Base-by-base conservation (phyloP, 768 basidiomycete species). In the Pleurotus eryngii region DNA sequence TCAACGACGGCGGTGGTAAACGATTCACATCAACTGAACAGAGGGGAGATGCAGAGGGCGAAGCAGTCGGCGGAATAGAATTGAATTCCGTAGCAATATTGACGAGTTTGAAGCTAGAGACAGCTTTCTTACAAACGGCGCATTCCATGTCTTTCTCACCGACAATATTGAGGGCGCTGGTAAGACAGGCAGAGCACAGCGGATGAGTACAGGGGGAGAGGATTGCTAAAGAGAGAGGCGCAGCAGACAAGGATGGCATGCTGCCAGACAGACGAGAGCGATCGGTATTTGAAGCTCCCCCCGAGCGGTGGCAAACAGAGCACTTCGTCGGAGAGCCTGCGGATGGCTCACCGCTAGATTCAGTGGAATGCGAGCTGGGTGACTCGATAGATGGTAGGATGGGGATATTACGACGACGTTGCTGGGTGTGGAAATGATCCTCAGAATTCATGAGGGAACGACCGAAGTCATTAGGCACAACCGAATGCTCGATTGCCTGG, bases 61-160 rank as follows among this genome's bases (percentile, higher is more conserved):
- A 61, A 45, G 7, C 42, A 39, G 11, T 15, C 3, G 39, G 37
- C 8, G 49, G 15, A 17, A 14, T 2, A 8, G n/a, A 3, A 18
- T 7, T 22, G 1, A 12, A 14, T 39, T 54, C 51, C 14, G 37
- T 22, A 14, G 51, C 12, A 12, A 54, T 15, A n/a, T 54, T 54
- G 9, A 54, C 22, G 18, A 54, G 39, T 46, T 81, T 80, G 68
- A 93, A 93, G 65, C 89, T 84, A 27, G 75, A 77, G 18, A 93
- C 90, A 35, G 82, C 80, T 40, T 69, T 70, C 63, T 85, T 86
- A 72, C 91, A 94, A 27, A 90, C 86, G 15, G 89, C 86, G 60
- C 92, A 94, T 58, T 86, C 82, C 82, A 93, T 90, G 57, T 89
- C 87, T 67, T 92, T 93, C 70, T 94, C 91, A 5, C 91, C 91